phyloP scores from a whole-genome alignment of 176 grass and related monocot genomes.

The Avena insularis region DNA sequence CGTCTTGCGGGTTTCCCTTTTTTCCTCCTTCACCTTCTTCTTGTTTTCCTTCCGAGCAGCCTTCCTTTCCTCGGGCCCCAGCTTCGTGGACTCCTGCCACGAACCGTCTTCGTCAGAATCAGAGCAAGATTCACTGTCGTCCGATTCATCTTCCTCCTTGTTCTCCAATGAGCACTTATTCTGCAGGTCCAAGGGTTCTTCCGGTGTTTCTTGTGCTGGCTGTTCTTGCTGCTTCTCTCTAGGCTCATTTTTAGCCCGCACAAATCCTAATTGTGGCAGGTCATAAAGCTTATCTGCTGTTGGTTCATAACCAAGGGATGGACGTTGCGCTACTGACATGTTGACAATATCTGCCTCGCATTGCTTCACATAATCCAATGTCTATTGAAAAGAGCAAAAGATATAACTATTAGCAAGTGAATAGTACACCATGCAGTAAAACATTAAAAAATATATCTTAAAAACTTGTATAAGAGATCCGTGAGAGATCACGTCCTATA shows the following conservation, averaged over 20 bases:
- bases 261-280: constrained; percentile 72
- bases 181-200: constrained; percentile 23
- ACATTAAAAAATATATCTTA: constrained; percentile 1
- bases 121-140: constrained; percentile 52
- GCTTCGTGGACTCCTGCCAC: constrained; percentile 49
- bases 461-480: constrained; percentile 8
- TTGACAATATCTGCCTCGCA: constrained; percentile 83
- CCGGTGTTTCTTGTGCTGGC: neutral
- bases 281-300: constrained; percentile 82
- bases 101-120: constrained; percentile 58
- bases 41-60: constrained; percentile 82
- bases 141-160: constrained; percentile 31
- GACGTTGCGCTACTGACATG: constrained; percentile 71
- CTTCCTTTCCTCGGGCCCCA: constrained; percentile 76
- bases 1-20: constrained; percentile 71
- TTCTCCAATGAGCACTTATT: constrained; percentile 39
- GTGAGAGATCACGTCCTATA: neutral
- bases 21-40: constrained; percentile 95
- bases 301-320: constrained; percentile 71
- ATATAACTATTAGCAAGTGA: constrained; percentile 22
- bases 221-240: constrained; percentile 41
- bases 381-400: constrained; percentile 49
- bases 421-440: neutral
- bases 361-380: constrained; percentile 81
- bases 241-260: constrained; percentile 55